These are phyloP conservation scores for Bryoerythrophyllum caledonicum DNA, from an alignment of 225 moss, liverwort and hornwort species.

Conservation along the genomic window DNA sequence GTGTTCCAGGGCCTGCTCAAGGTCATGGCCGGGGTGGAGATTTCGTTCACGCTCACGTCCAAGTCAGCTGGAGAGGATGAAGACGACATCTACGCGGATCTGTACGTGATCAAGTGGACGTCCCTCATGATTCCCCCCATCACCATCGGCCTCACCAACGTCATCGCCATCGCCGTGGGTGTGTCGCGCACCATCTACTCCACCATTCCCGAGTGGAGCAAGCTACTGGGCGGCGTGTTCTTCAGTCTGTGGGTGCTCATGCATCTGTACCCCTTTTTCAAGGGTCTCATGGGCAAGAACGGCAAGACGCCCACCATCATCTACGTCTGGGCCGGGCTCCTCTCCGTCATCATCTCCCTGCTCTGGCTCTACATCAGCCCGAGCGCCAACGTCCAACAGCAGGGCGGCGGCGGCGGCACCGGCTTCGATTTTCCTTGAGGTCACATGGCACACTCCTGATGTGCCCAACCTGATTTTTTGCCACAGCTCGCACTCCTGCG, in stretches of 20 bases:
- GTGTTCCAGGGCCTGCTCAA: slow-evolving; percentile 76
- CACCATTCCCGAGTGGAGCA: slow-evolving; percentile 68
- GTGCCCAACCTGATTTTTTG: slow-evolving; percentile 30
- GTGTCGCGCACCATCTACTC: slow-evolving; percentile 62
- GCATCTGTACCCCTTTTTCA: slow-evolving; percentile 74
- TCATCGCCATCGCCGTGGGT: slow-evolving; percentile 71
- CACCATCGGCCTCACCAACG: slow-evolving; percentile 64
- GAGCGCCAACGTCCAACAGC: slow-evolving; percentile 13
- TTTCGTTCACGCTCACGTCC: slow-evolving; percentile 74
- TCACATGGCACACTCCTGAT: slow-evolving; percentile 39
- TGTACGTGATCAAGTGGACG: slow-evolving; percentile 72
- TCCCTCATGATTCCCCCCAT: slow-evolving; percentile 75
- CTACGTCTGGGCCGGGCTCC: slow-evolving; percentile 68
- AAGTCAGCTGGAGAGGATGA: slow-evolving; percentile 61
- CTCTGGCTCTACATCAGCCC: slow-evolving; percentile 69
- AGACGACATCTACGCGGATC: slow-evolving; percentile 69
- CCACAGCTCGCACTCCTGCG: not conserved
- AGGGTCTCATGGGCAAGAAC: slow-evolving; percentile 76
- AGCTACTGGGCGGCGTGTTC: slow-evolving; percentile 66
- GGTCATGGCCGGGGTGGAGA: slow-evolving; percentile 69
- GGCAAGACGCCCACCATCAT: slow-evolving; percentile 75
- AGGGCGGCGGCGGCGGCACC: slow-evolving; percentile 28
- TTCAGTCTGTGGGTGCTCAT: slow-evolving; percentile 73
- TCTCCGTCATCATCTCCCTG: slow-evolving; percentile 77
- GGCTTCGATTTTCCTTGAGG: slow-evolving; percentile 51